A percentile compares a stretch with the other conserved stretches of the same genome.
Evolutionary conservation across 2,329 filamentous ascomycete species (phyloP).

Genomic region (Fusarium begoniae): DNA sequence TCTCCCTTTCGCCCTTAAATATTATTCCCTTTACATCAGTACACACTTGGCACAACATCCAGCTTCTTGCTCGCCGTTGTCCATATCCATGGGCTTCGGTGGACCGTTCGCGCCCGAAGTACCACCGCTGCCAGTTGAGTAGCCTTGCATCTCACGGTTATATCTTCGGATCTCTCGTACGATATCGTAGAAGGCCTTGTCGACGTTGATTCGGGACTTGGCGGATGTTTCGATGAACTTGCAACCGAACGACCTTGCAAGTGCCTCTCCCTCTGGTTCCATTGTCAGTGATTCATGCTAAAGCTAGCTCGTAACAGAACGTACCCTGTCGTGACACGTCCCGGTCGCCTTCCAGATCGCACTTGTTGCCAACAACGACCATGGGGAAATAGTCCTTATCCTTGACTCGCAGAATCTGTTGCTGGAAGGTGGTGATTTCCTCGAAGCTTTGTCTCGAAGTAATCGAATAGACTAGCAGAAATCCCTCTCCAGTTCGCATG

Average conservation of each 20-base stretch:
- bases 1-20: slow-evolving; percentile 22
- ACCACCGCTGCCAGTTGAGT: slow-evolving; percentile 75
- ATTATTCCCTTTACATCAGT: slow-evolving; percentile 73
- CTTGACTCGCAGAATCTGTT: slow-evolving; percentile 98
- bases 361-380: slow-evolving; percentile 99
- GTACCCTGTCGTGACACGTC: slow-evolving; percentile 92
- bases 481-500: slow-evolving; percentile 98
- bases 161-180: slow-evolving; percentile 97
- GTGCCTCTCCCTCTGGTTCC: slow-evolving; percentile 81
- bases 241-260: slow-evolving; percentile 90
- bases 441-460: slow-evolving; percentile 97
- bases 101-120: slow-evolving; percentile 69
- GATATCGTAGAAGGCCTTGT: slow-evolving; percentile 98
- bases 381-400: slow-evolving; percentile 99
- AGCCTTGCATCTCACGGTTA: slow-evolving; percentile 97
- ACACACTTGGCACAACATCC: slow-evolving; percentile 89
- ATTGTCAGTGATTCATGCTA: slow-evolving; percentile 25
- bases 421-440: slow-evolving; percentile 98
- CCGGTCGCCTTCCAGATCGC: slow-evolving; percentile 93
- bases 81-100: slow-evolving; percentile 80
- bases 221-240: slow-evolving; percentile 99
- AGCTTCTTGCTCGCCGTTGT: slow-evolving; percentile 71
- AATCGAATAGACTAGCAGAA: slow-evolving; percentile 97
- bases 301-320: slow-evolving; percentile 39
- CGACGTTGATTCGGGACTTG: slow-evolving; percentile 97